A percentile compares a stretch with the other conserved stretches of the same genome.
These are phyloP conservation scores for Fistulifera pelliculosa DNA, from an alignment of 108 stramenopile species.

Conservation along the genomic window DNA sequence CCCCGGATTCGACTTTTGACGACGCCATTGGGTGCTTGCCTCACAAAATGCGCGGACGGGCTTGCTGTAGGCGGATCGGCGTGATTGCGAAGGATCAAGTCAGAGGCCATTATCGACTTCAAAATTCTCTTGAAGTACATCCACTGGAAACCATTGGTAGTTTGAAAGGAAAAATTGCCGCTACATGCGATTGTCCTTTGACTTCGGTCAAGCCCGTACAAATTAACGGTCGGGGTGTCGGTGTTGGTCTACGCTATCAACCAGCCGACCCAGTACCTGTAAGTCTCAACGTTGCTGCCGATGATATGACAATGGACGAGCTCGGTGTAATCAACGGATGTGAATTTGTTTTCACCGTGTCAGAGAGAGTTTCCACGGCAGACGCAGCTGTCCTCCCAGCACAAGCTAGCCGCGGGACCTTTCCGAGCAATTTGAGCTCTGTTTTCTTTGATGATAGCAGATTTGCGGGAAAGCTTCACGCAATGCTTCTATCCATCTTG, in stretches of 20 bases:
- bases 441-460: slow-evolving; percentile 49
- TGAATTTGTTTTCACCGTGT: slow-evolving; percentile 67
- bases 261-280: slow-evolving; percentile 2
- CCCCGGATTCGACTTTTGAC: slow-evolving; percentile 19
- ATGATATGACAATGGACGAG: slow-evolving; percentile 58
- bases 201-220: slow-evolving; percentile 46
- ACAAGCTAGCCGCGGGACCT: background rate
- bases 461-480: slow-evolving; percentile 30
- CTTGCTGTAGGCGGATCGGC: slow-evolving; percentile 49
- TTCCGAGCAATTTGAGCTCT: slow-evolving; percentile 41
- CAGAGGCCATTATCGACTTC: slow-evolving; percentile 14
- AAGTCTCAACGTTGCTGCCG: slow-evolving; percentile 37
- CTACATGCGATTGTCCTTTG: slow-evolving; percentile 38
- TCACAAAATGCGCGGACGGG: slow-evolving; percentile 72
- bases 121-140: slow-evolving; percentile 71
- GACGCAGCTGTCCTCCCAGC: slow-evolving; percentile 5
- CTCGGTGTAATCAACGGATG: slow-evolving; percentile 65
- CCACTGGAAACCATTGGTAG: slow-evolving; percentile 75
- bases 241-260: background rate
- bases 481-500: too few species aligned
- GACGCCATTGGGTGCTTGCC: slow-evolving; percentile 40
- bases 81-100: slow-evolving; percentile 31
- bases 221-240: slow-evolving; percentile 36
- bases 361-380: slow-evolving; percentile 15
- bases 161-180: slow-evolving; percentile 57